A percentile compares a stretch with the other conserved stretches of the same genome.
Conservation (phyloP, 2,329 filamentous ascomycete species). For the Scleromitrula shiraiana region DNA sequence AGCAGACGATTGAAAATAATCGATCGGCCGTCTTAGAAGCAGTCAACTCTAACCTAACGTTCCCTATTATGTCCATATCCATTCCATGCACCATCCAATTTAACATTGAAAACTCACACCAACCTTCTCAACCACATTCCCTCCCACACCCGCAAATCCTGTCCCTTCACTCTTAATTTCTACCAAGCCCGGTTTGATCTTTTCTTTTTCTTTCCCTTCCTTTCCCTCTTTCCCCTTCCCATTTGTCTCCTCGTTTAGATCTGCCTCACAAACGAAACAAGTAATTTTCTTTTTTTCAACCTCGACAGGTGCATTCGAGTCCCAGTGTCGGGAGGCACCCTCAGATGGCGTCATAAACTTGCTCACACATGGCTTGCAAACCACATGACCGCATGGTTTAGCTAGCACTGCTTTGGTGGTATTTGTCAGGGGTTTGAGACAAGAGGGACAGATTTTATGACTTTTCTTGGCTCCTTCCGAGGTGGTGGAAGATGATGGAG, state of each 20-base stretch:
- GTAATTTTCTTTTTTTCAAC: conserved; percentile 43
- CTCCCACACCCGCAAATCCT: conserved; percentile 83
- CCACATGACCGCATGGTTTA: conserved; percentile 83
- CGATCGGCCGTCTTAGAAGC: no score
- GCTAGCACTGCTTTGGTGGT: conserved; percentile 73
- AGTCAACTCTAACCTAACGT: no score
- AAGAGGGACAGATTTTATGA: conserved; percentile 68
- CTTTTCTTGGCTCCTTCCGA: conserved; percentile 34
- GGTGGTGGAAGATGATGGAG: conserved; percentile 2
- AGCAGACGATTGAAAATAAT: no score
- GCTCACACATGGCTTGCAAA: conserved; percentile 76
- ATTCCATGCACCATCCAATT: no score
- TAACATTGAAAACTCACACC: conserved; percentile 79
- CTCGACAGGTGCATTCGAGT: conserved; percentile 49
- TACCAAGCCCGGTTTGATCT: conserved; percentile 63
- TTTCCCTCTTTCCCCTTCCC: conserved; percentile 37
- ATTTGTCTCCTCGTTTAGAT: conserved; percentile 47
- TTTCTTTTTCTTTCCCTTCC: conserved; percentile 47
- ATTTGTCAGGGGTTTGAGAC: conserved; percentile 75
- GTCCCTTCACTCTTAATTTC: conserved; percentile 81
- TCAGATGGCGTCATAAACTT: conserved; percentile 66
- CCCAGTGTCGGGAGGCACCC: no score
- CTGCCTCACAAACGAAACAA: conserved; percentile 83
- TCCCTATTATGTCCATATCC: no score
- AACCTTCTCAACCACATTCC: conserved; percentile 69